Evolutionary conservation across 108 stramenopile species (phyloP).

Genomic region (Licmophora abbreviata): DNA sequence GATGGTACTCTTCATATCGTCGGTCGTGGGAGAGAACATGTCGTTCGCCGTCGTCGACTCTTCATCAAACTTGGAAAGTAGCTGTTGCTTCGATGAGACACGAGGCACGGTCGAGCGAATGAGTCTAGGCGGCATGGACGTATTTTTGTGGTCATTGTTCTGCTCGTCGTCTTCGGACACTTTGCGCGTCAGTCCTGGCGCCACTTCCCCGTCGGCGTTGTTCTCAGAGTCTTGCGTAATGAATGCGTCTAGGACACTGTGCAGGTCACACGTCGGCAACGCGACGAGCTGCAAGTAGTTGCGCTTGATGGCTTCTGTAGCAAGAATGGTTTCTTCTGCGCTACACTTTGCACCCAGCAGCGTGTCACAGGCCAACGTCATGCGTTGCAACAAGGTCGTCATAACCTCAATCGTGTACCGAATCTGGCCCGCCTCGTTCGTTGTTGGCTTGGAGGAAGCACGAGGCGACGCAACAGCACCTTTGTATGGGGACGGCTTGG

Average conservation of each 20-base stretch:
- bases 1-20: background rate
- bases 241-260: conserved; percentile 18
- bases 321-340: background rate
- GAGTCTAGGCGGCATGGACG: background rate
- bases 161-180: conserved; percentile 9
- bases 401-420: conserved; percentile 14
- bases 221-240: too few relatives aligned
- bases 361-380: conserved; percentile 11
- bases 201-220: too few relatives aligned
- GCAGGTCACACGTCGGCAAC: conserved; percentile 11
- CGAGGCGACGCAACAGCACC: too few relatives aligned
- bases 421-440: background rate
- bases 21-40: conserved; percentile 1
- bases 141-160: background rate
- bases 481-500: conserved; percentile 3
- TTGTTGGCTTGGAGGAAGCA: background rate
- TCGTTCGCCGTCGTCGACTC: background rate
- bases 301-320: conserved; percentile 9
- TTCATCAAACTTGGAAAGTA: too few relatives aligned
- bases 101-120: background rate
- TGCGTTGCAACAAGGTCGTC: conserved; percentile 4
- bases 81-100: background rate
- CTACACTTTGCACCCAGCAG: background rate
- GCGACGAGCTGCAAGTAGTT: conserved; percentile 13
- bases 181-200: conserved; percentile 10